Evolutionary conservation across 2,329 filamentous ascomycete species (phyloP).

Genomic region (Verticillium klebahnii): DNA sequence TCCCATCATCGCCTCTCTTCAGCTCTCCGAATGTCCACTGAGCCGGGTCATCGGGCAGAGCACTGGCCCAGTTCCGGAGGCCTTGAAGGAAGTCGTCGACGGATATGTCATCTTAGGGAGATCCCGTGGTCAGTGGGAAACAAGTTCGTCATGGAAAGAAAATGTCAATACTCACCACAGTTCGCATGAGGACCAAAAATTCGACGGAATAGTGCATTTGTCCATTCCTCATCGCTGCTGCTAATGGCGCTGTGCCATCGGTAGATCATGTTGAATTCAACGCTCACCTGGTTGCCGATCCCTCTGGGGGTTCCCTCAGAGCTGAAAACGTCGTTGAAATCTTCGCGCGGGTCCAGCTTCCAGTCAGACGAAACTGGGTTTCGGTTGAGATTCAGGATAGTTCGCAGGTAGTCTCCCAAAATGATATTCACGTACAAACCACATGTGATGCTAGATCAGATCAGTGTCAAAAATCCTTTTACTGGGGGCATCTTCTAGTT

Average conservation of each 20-base stretch:
- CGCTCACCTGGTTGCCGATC: slow-evolving; percentile 62
- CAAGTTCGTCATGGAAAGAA: background rate
- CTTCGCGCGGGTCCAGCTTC: slow-evolving; percentile 60
- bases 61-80: slow-evolving; percentile 27
- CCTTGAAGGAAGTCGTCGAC: background rate
- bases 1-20: slow-evolving; percentile 42
- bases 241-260: slow-evolving; percentile 61
- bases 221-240: slow-evolving; percentile 57
- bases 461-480: background rate
- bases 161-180: background rate
- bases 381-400: slow-evolving; percentile 56
- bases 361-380: slow-evolving; percentile 46
- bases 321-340: slow-evolving; percentile 41
- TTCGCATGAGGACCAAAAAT: slow-evolving; percentile 26
- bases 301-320: slow-evolving; percentile 46
- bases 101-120: background rate
- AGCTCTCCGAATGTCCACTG: slow-evolving; percentile 44
- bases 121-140: background rate
- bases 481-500: background rate
- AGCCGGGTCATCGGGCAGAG: slow-evolving; percentile 36
- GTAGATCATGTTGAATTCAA: slow-evolving; percentile 65
- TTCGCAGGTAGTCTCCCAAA: slow-evolving; percentile 55
- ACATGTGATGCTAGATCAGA: slow-evolving; percentile 32
- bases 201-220: slow-evolving; percentile 46
- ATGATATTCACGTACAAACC: slow-evolving; percentile 54